Evolutionary conservation across 2,329 filamentous ascomycete species (phyloP).

Genomic region (Aspergillus pseudonomiae): DNA sequence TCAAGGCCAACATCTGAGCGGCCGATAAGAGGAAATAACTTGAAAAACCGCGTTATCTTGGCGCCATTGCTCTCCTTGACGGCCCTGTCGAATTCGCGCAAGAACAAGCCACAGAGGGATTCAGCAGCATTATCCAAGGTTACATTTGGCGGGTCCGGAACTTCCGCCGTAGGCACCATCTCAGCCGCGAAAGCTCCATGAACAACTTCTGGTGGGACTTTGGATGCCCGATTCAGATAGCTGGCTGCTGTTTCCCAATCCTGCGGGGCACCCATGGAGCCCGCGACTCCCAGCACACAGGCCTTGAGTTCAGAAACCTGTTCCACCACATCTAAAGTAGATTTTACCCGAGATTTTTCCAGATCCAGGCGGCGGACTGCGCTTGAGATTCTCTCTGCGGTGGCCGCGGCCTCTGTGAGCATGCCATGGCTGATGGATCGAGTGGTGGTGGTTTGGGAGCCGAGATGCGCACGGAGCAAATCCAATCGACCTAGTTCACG

Average conservation of each 20-base stretch:
- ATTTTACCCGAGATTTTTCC: slow-evolving; percentile 88
- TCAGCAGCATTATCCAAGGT: slow-evolving; percentile 87
- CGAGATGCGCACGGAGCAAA: slow-evolving; percentile 82
- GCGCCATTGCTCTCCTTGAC: slow-evolving; percentile 83
- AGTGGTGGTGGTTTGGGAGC: slow-evolving; percentile 81
- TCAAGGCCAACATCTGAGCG: slow-evolving; percentile 86
- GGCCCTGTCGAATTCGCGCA: slow-evolving; percentile 93
- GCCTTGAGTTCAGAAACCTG: slow-evolving; percentile 96
- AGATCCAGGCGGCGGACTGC: slow-evolving; percentile 86
- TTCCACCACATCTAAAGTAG: slow-evolving; percentile 88
- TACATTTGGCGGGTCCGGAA: slow-evolving; percentile 84
- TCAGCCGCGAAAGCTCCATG: slow-evolving; percentile 84
- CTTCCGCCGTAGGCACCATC: slow-evolving; percentile 93
- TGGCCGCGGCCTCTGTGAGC: slow-evolving; percentile 82
- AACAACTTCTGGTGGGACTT: slow-evolving; percentile 78
- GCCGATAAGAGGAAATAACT: slow-evolving; percentile 92
- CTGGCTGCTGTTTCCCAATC: slow-evolving; percentile 97
- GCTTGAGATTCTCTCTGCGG: slow-evolving; percentile 80
- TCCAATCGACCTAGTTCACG: slow-evolving; percentile 87
- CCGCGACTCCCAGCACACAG: slow-evolving; percentile 90
- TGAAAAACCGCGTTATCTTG: slow-evolving; percentile 95
- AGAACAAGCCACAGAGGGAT: slow-evolving; percentile 84
- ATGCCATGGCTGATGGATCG: slow-evolving; percentile 86
- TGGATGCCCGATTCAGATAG: slow-evolving; percentile 81
- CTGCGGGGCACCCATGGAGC: slow-evolving; percentile 95